Percentiles rank a stretch among this genome's conserved stretches.
Conservation (phyloP, 108 stramenopile genomes). For the Cylindrotheca fusiformis region DNA sequence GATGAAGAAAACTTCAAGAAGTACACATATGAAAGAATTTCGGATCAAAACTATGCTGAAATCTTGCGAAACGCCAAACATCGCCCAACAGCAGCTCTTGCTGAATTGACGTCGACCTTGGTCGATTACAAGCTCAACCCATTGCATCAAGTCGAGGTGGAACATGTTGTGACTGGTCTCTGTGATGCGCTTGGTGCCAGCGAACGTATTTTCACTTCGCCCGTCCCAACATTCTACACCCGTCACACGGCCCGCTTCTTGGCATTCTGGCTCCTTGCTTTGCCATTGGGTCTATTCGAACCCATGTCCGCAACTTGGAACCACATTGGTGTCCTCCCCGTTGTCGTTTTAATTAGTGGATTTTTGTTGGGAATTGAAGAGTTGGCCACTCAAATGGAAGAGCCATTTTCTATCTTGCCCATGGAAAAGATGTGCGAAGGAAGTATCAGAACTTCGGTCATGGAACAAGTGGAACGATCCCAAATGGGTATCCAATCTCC, state of each 20-base stretch:
- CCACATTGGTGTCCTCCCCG: conserved; percentile 45
- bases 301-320: conserved; percentile 33
- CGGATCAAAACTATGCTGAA: conserved; percentile 14
- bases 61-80: conserved; percentile 25
- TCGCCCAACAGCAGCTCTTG: conserved; percentile 38
- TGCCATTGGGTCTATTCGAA: conserved; percentile 63
- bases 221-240: conserved; percentile 57
- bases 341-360: conserved; percentile 24
- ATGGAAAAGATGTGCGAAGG: conserved; percentile 47
- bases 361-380: conserved; percentile 77
- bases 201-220: conserved; percentile 53
- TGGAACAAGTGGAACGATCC: conserved; percentile 24
- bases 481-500: not conserved
- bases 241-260: conserved; percentile 74
- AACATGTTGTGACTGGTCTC: conserved; percentile 43
- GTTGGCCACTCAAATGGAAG: conserved; percentile 69
- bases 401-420: conserved; percentile 74
- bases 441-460: conserved; percentile 15
- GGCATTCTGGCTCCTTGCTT: conserved; percentile 42
- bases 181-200: conserved; percentile 33
- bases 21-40: not conserved
- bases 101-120: conserved; percentile 35
- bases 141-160: conserved; percentile 42
- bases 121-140: conserved; percentile 36
- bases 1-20: conserved; percentile 36